Evolutionary conservation across 148 eudicot species (phyloP).

Genomic region (Mesembryanthemum crystallinum): DNA sequence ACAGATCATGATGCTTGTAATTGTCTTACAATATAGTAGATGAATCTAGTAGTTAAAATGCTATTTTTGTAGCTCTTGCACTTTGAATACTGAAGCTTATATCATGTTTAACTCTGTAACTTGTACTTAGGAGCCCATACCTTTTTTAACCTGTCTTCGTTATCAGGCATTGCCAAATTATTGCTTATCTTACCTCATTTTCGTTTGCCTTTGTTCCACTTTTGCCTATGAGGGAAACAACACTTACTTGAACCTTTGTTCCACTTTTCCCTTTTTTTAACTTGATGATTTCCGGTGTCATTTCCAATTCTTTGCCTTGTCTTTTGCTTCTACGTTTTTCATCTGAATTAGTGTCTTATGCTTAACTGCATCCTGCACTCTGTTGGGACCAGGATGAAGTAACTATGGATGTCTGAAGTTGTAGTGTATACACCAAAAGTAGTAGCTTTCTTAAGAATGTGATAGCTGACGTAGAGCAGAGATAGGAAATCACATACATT

Average conservation of each 20-base stretch:
- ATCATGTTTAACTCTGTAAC: neutral
- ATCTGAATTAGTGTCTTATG: neutral
- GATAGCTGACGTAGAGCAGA: neutral
- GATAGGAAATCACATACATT: too few relatives aligned
- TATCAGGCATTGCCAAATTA: neutral
- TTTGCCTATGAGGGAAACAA: neutral
- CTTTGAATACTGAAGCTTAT: neutral
- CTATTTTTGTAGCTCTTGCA: neutral
- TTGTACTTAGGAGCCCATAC: neutral
- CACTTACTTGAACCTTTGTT: neutral
- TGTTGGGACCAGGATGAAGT: neutral
- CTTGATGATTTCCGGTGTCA: neutral
- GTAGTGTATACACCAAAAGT: neutral
- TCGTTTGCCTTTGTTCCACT: neutral
- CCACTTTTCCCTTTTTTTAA: neutral
- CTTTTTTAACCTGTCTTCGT: neutral
- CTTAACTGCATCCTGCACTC: too few relatives aligned
- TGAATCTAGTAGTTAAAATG: neutral
- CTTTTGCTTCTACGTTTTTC: neutral
- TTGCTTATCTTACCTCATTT: neutral
- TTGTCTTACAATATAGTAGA: neutral
- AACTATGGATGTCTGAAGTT: neutral
- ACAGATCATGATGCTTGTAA: neutral
- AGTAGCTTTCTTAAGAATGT: neutral
- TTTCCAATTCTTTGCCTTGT: neutral